A percentile compares a stretch with the other conserved stretches of the same genome.
Evolutionary conservation across 768 basidiomycete species (phyloP).

Genomic region (Lentinus brumalis): DNA sequence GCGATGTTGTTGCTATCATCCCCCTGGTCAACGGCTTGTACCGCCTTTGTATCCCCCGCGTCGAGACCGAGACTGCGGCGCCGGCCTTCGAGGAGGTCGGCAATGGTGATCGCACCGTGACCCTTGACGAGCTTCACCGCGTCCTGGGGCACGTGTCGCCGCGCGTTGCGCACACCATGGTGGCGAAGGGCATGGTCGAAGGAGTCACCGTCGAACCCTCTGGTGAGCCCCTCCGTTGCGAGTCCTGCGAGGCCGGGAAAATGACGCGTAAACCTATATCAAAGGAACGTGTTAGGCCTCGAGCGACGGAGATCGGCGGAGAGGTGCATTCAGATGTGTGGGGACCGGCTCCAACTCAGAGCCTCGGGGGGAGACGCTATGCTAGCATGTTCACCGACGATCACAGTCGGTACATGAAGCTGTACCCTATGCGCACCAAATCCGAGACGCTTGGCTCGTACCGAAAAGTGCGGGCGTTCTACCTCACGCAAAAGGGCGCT

Average conservation of each 20-base stretch:
- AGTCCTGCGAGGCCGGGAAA: slow-evolving; percentile 48
- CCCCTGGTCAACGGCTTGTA: slow-evolving; percentile 5
- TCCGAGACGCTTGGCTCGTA: slow-evolving; percentile 35
- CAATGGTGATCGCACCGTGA: neutral
- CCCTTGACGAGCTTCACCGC: slow-evolving; percentile 32
- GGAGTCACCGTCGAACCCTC: slow-evolving; percentile 29
- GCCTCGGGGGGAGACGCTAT: slow-evolving; percentile 24
- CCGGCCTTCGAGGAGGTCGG: neutral
- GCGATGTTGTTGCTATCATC: neutral
- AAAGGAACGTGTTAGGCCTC: slow-evolving; percentile 27
- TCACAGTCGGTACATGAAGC: slow-evolving; percentile 17
- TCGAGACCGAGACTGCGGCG: neutral
- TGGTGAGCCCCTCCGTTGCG: slow-evolving; percentile 29
- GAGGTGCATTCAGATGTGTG: slow-evolving; percentile 47
- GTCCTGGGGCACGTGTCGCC: slow-evolving; percentile 39
- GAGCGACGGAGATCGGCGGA: slow-evolving; percentile 34
- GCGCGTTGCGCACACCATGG: slow-evolving; percentile 23
- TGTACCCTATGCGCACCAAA: slow-evolving; percentile 40
- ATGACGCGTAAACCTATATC: slow-evolving; percentile 35
- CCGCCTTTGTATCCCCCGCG: neutral
- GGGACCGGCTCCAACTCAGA: slow-evolving; percentile 42
- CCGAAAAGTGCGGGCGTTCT: slow-evolving; percentile 36
- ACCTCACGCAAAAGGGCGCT: slow-evolving; percentile 34
- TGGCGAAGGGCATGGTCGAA: slow-evolving; percentile 33
- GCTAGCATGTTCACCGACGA: slow-evolving; percentile 35